phyloP scores from a whole-genome alignment of 2,329 filamentous ascomycete species.

The Ophiosphaerella herpotricha region DNA sequence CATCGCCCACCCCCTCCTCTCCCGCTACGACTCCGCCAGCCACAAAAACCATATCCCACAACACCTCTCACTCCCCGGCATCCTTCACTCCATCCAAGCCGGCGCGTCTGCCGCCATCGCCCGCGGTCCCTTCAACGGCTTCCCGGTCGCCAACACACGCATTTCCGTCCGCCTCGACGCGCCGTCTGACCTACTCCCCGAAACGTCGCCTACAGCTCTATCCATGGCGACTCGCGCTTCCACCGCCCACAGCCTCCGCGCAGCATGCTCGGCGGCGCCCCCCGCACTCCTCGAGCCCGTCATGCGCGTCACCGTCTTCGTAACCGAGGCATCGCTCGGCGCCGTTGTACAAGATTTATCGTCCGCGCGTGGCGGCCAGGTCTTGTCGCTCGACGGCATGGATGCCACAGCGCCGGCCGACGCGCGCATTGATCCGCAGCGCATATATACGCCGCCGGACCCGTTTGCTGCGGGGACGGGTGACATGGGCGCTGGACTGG shows the following conservation, averaged over 20 bases:
- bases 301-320: slow-evolving; percentile 85
- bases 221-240: slow-evolving; percentile 68
- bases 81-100: slow-evolving; percentile 67
- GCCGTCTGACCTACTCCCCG: slow-evolving; percentile 65
- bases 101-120: slow-evolving; percentile 83
- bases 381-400: slow-evolving; percentile 67
- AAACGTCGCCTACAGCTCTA: slow-evolving; percentile 68
- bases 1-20: slow-evolving; percentile 59
- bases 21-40: slow-evolving; percentile 41
- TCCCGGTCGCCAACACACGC: slow-evolving; percentile 76
- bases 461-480: slow-evolving; percentile 64
- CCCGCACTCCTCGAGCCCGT: slow-evolving; percentile 87
- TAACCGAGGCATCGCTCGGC: slow-evolving; percentile 80
- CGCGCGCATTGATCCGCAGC: slow-evolving; percentile 66
- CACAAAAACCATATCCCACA: slow-evolving; percentile 57
- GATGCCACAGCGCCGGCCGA: slow-evolving; percentile 11
- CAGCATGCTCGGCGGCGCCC: slow-evolving; percentile 58
- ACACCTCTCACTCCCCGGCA: slow-evolving; percentile 55
- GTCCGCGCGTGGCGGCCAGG: slow-evolving; percentile 72
- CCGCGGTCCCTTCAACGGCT: slow-evolving; percentile 78
- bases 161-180: slow-evolving; percentile 73
- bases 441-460: slow-evolving; percentile 86
- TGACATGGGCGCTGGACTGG: slow-evolving; percentile 18
- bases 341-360: slow-evolving; percentile 82
- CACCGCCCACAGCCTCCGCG: slow-evolving; percentile 70